phyloP scores from a whole-genome alignment of 2,329 filamentous ascomycete species.

The Pseudogymnoascus sp. region DNA sequence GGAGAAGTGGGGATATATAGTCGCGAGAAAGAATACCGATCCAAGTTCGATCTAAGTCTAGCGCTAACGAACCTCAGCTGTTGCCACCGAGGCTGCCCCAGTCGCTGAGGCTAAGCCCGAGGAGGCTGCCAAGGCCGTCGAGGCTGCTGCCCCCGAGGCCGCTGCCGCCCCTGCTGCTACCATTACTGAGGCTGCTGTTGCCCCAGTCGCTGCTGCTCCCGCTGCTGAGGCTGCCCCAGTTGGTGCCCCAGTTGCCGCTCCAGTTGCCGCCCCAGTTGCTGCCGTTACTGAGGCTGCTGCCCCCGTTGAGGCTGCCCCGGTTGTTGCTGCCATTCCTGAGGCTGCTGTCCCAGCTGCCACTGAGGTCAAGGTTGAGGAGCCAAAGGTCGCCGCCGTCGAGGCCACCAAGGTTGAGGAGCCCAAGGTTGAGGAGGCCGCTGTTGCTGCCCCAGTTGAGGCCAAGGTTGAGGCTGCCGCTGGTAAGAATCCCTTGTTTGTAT shows the following conservation, averaged over 20 bases:
- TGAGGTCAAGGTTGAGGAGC: background rate
- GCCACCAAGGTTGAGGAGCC: too few relatives aligned
- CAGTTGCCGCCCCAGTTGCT: slow-evolving; percentile 15
- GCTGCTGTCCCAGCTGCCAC: slow-evolving; percentile 8
- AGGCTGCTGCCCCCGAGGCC: slow-evolving; percentile 1
- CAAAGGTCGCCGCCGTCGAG: too few relatives aligned
- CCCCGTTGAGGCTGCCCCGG: background rate
- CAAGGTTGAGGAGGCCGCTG: slow-evolving; percentile 4
- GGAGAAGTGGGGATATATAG: background rate
- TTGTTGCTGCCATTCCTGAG: slow-evolving; percentile 15
- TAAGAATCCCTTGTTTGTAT: background rate
- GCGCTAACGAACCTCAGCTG: slow-evolving; percentile 7
- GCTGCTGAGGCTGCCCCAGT: slow-evolving; percentile 2
- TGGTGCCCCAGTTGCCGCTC: slow-evolving; percentile 14
- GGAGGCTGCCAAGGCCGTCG: background rate
- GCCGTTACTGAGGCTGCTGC: slow-evolving; percentile 1
- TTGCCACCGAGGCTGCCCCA: background rate
- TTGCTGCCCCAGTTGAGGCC: slow-evolving; percentile 11
- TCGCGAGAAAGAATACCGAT: background rate
- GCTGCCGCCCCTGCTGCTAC: slow-evolving; percentile 12
- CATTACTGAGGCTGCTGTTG: slow-evolving; percentile 15
- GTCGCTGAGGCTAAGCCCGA: background rate
- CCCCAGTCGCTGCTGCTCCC: background rate
- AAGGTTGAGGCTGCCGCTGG: background rate
- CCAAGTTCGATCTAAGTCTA: background rate